Evolutionary conservation across 202 grass and related monocot species (phyloP), one percentile per base, ranked within the genome.

Genomic region (Carex arenaria): DNA sequence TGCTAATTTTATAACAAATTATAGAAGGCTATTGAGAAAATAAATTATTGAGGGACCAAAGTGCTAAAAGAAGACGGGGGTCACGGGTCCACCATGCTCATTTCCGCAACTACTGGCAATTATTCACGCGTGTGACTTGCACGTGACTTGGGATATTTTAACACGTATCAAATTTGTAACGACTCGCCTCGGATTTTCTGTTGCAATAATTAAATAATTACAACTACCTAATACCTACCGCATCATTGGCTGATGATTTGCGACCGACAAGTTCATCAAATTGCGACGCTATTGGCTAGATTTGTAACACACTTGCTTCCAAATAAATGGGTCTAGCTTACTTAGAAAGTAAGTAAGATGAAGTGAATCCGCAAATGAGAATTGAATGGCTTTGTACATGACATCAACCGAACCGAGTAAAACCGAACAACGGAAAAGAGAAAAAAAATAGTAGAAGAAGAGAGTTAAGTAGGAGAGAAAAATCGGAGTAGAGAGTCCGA

Each of bases 111-210:
- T 7, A 12, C 15, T n/a, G 32, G 12, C 47, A 54, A 54, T 74
- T 73, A 73, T 73, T 51, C 12, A 31, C 22, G 0, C 71, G 49
- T 32, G 71, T 75, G 71, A 75, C 71, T 54, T 55, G 71, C 71
- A 75, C 71, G 49, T 75, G 47, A 75, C 71, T 31, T 75, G 1
- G 47, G 71, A 75, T 74, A 74, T 23, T 15, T 74, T 14, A 28
- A 53, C 45, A 53, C 22, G 71, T 30, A 75, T 18, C 23, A 55
- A 31, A 55, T 75, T 49, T 20, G 1, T 28, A 32, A 54, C 49
- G 23, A 75, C 5, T 49, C 5, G 0, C 13, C 47, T 30, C 0
- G 72, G 72, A 55, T 75, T 75, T 53, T 75, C 22, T 75, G 23
- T 55, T 17, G 13, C 12, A 31, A 15, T 0, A 75, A 18, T 55